A percentile compares a stretch with the other conserved stretches of the same genome.
phyloP scores from a whole-genome alignment of 768 basidiomycete species.

The Mycena rebaudengoi region DNA sequence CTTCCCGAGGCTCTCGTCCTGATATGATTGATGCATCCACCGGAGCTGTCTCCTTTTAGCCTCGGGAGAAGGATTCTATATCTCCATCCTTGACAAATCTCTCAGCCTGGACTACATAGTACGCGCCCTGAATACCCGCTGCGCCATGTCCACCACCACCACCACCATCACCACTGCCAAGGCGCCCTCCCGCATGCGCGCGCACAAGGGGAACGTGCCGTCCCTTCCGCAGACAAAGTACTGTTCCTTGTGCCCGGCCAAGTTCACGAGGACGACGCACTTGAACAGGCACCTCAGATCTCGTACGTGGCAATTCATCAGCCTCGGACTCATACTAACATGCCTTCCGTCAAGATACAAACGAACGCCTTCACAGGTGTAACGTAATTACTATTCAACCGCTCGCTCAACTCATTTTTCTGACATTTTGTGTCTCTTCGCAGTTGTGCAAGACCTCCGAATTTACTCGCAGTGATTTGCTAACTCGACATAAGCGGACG shows the following conservation, averaged over 20 bases:
- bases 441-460: slow-evolving; percentile 69
- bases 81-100: no score
- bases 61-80: no score
- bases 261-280: slow-evolving; percentile 79
- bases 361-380: slow-evolving; percentile 71
- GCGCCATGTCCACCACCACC: slow-evolving; percentile 4
- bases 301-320: slow-evolving; percentile 53
- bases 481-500: slow-evolving; percentile 75
- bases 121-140: no score
- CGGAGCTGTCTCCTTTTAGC: no score
- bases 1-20: no score
- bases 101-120: no score
- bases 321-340: slow-evolving; percentile 3
- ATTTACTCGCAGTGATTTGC: slow-evolving; percentile 77
- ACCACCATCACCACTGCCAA: slow-evolving; percentile 48
- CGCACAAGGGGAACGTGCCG: slow-evolving; percentile 71
- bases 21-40: no score
- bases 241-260: slow-evolving; percentile 74
- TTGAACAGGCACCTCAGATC: slow-evolving; percentile 78
- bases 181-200: slow-evolving; percentile 50
- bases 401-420: not conserved
- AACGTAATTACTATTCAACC: slow-evolving; percentile 48
- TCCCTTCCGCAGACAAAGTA: slow-evolving; percentile 76
- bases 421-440: slow-evolving; percentile 23
- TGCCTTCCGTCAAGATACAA: slow-evolving; percentile 60